A percentile compares a stretch with the other conserved stretches of the same genome.
Conservation (phyloP, 2,329 filamentous ascomycete genomes). For the Apiospora koreana region DNA sequence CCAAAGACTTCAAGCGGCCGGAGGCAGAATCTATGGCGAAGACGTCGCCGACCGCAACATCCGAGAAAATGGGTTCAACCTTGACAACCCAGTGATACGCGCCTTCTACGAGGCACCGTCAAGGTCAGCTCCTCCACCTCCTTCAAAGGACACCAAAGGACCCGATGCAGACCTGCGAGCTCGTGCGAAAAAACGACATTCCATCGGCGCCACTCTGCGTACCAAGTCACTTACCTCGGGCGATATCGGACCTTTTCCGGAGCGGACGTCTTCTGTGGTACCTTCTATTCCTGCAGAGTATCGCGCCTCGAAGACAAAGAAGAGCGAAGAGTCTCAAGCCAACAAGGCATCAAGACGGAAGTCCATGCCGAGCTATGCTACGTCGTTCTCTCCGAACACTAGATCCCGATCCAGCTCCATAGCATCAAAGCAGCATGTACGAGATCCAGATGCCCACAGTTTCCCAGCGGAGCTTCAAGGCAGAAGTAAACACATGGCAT, state of each 20-base stretch:
- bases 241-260: constrained; percentile 17
- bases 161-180: neutral
- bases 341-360: constrained; percentile 10
- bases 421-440: neutral
- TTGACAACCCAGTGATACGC: constrained; percentile 35
- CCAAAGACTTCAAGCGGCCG: constrained; percentile 49
- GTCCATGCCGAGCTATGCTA: neutral
- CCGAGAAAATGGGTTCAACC: constrained; percentile 35
- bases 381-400: neutral
- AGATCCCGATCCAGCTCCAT: neutral
- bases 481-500: neutral
- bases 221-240: constrained; percentile 20
- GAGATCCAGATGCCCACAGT: constrained; percentile 15
- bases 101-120: constrained; percentile 34
- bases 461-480: constrained; percentile 25
- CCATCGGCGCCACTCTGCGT: constrained; percentile 24
- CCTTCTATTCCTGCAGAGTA: constrained; percentile 14
- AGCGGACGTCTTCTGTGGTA: constrained; percentile 21
- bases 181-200: constrained; percentile 23
- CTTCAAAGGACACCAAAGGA: neutral
- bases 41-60: constrained; percentile 66
- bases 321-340: neutral
- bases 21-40: constrained; percentile 60
- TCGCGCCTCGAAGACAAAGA: neutral
- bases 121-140: neutral